These are phyloP conservation scores for Candida dendrica DNA, from an alignment of 805 yeast genomes.

Conservation along the genomic window DNA sequence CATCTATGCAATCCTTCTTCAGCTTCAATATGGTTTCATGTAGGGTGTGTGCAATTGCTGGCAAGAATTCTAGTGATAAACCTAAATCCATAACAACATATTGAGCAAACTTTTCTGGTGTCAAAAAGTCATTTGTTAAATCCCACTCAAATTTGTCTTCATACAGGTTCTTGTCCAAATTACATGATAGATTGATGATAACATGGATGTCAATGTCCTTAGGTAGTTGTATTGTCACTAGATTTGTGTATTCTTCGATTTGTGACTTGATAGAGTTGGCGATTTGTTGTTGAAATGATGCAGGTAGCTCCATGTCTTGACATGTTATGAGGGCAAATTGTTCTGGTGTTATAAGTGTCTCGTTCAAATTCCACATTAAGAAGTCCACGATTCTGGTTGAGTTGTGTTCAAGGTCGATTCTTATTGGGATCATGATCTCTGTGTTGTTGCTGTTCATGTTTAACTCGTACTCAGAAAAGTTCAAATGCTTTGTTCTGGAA, in stretches of 20 bases:
- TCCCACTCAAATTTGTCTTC: slow-evolving; percentile 97
- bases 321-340: slow-evolving; percentile 80
- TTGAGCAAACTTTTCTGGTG: slow-evolving; percentile 79
- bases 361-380: slow-evolving; percentile 85
- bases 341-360: slow-evolving; percentile 75
- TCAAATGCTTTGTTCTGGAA: slow-evolving; percentile 17
- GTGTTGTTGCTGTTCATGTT: slow-evolving; percentile 33
- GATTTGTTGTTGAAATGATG: slow-evolving; percentile 52
- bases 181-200: slow-evolving; percentile 73
- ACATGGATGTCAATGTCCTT: slow-evolving; percentile 63
- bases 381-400: slow-evolving; percentile 84
- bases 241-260: slow-evolving; percentile 63
- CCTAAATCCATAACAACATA: slow-evolving; percentile 83
- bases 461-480: slow-evolving; percentile 17
- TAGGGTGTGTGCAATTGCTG: slow-evolving; percentile 81
- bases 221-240: slow-evolving; percentile 62
- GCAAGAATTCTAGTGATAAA: slow-evolving; percentile 73
- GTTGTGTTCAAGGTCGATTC: slow-evolving; percentile 80
- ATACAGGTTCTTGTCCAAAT: slow-evolving; percentile 72
- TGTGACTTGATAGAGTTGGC: slow-evolving; percentile 71
- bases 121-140: slow-evolving; percentile 34
- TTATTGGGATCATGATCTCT: slow-evolving; percentile 76
- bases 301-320: slow-evolving; percentile 77
- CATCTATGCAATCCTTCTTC: slow-evolving; percentile 78
- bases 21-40: slow-evolving; percentile 73